Evolutionary conservation across 805 yeast genomes (phyloP).

Genomic region (Starmera caribaea): DNA sequence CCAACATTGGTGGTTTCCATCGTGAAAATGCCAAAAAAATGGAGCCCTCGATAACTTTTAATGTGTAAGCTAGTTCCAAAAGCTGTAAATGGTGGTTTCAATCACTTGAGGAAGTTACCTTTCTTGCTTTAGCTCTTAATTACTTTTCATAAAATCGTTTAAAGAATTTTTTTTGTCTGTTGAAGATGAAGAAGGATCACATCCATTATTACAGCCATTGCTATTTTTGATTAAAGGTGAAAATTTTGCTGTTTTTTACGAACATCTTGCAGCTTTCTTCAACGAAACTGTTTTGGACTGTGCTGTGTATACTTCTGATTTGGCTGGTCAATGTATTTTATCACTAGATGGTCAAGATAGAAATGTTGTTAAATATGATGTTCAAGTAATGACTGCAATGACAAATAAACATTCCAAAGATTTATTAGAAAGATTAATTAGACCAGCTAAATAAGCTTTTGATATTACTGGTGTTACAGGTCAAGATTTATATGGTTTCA

Average conservation of each 20-base stretch:
- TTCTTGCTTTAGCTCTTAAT: no score
- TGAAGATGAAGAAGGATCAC: constrained; percentile 68
- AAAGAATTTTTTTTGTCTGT: constrained; percentile 71
- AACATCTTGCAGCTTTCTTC: constrained; percentile 67
- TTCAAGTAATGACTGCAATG: constrained; percentile 53
- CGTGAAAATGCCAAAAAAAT: no score
- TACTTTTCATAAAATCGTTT: no score
- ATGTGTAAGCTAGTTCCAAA: no score
- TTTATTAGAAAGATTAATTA: constrained; percentile 64
- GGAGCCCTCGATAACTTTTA: no score
- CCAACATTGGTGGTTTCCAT: no score
- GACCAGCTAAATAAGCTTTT: constrained; percentile 72
- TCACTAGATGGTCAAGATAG: constrained; percentile 63
- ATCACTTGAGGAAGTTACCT: no score
- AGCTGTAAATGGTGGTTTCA: no score
- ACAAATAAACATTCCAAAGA: constrained; percentile 69
- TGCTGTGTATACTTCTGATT: constrained; percentile 62
- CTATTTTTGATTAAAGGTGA: constrained; percentile 71
- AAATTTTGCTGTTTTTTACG: constrained; percentile 51
- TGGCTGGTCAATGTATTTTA: constrained; percentile 60
- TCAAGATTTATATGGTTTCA: constrained; percentile 64
- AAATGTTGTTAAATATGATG: constrained; percentile 54
- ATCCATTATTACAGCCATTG: constrained; percentile 75
- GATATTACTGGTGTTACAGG: constrained; percentile 52
- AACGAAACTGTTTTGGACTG: constrained; percentile 56